Evolutionary conservation across 495 filamentous ascomycete species (phyloP).

Genomic region (Trichocladium antarcticum): DNA sequence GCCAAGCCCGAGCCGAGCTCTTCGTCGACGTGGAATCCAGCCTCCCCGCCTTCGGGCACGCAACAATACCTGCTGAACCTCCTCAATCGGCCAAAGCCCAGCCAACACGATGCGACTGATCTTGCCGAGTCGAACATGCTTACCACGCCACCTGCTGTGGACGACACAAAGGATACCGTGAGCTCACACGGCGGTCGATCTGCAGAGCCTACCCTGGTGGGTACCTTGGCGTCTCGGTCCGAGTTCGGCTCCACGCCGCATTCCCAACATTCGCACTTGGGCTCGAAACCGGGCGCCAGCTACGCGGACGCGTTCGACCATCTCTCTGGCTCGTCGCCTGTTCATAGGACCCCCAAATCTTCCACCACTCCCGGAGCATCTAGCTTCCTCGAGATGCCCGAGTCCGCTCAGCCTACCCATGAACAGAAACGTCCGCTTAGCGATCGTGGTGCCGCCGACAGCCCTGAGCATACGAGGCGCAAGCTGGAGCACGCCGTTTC

Average conservation of each 20-base stretch:
- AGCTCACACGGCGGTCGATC: constrained; percentile 15
- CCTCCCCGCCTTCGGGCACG: constrained; percentile 36
- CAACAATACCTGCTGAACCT: constrained; percentile 44
- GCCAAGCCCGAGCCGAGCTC: constrained; percentile 27
- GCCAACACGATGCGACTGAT: constrained; percentile 38
- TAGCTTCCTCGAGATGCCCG: constrained; percentile 28
- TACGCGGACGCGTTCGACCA: constrained; percentile 28
- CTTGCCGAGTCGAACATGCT: constrained; percentile 30
- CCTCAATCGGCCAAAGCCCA: constrained; percentile 43
- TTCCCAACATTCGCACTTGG: constrained; percentile 30
- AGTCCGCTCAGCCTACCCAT: constrained; percentile 18
- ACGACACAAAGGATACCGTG: constrained; percentile 15
- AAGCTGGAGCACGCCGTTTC: constrained; percentile 37
- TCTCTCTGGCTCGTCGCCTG: constrained; percentile 24
- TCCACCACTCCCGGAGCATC: constrained; percentile 32
- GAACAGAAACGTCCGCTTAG: constrained; percentile 32
- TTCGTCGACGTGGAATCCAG: constrained; percentile 28
- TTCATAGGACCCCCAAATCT: constrained; percentile 32
- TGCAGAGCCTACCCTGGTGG: constrained; percentile 21
- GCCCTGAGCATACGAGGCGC: constrained; percentile 34
- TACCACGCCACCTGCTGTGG: constrained; percentile 30
- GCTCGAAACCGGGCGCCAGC: constrained; percentile 15
- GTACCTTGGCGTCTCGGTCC: constrained; percentile 21
- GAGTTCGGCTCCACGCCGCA: constrained; percentile 31
- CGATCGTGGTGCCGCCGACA: constrained; percentile 30